A percentile compares a stretch with the other conserved stretches of the same genome.
Conservation (phyloP, 129 eudicot genomes). For the Pulicaria dysenterica region DNA sequence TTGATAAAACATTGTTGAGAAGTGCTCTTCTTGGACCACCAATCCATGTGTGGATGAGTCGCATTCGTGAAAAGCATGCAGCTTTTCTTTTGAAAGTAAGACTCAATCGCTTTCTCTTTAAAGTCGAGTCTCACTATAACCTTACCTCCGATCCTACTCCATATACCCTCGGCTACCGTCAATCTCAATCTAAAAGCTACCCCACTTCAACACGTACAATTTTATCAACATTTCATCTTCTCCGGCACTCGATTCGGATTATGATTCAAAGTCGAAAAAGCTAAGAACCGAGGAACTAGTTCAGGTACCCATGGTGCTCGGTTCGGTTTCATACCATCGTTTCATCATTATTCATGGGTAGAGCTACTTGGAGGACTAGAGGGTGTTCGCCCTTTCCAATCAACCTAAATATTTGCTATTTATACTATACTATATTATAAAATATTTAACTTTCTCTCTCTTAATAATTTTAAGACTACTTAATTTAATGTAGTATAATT, state of each 20-base stretch:
- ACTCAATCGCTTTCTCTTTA: conserved; percentile 18
- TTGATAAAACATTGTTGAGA: background rate
- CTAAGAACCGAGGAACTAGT: too few relatives aligned
- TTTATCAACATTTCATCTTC: background rate
- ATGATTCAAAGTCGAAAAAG: too few relatives aligned
- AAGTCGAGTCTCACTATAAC: conserved; percentile 8
- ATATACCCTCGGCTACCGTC: background rate
- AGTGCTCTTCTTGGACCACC: conserved; percentile 17
- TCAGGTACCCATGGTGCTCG: too few relatives aligned
- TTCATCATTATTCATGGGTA: too few relatives aligned
- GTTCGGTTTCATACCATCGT: too few relatives aligned
- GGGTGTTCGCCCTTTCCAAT: too few relatives aligned
- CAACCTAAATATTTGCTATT: too few relatives aligned
- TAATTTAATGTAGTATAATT: too few relatives aligned
- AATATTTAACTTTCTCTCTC: too few relatives aligned
- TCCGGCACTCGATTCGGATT: background rate
- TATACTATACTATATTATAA: too few relatives aligned
- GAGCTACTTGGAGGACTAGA: too few relatives aligned
- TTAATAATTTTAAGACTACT: too few relatives aligned
- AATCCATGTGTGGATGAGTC: conserved; percentile 19
- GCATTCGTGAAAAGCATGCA: background rate
- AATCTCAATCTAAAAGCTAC: conserved; percentile 3
- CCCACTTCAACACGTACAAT: background rate
- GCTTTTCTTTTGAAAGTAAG: background rate
- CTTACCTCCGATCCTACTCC: background rate